Conservation (phyloP, 441 rosid species). For the Aleurites moluccanus region DNA sequence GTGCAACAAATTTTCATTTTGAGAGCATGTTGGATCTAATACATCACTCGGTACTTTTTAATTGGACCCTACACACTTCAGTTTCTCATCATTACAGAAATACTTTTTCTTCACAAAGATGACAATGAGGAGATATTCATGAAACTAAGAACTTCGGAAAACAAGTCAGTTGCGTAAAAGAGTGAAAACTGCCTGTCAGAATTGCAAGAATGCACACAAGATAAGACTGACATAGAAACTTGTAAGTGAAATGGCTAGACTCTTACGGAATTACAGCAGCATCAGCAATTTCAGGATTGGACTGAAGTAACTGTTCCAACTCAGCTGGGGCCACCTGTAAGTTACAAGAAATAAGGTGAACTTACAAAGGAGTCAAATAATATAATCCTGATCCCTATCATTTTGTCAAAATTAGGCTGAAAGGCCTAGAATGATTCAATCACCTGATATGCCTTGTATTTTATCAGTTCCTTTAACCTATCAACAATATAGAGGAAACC, state of each 20-base stretch:
- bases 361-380: neutral
- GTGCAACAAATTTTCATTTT: neutral
- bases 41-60: neutral
- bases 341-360: conserved; percentile 2
- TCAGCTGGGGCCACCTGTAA: conserved; percentile 91
- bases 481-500: conserved; percentile 76
- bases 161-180: neutral
- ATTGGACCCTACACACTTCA: neutral
- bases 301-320: conserved; percentile 73
- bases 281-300: conserved; percentile 74
- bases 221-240: neutral
- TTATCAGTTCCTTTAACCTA: conserved; percentile 85
- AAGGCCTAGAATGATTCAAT: conserved; percentile 1
- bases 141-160: neutral
- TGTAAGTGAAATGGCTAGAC: neutral
- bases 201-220: neutral
- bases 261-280: conserved; percentile 91
- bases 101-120: neutral
- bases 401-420: neutral
- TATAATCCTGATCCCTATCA: neutral
- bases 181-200: neutral
- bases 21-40: neutral
- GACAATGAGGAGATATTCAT: neutral
- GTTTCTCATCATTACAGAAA: neutral
- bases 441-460: conserved; percentile 94